A percentile compares a stretch with the other conserved stretches of the same genome.
Evolutionary conservation across 2,329 filamentous ascomycete genomes (phyloP).

Genomic region (Xenoacremonium recifei): DNA sequence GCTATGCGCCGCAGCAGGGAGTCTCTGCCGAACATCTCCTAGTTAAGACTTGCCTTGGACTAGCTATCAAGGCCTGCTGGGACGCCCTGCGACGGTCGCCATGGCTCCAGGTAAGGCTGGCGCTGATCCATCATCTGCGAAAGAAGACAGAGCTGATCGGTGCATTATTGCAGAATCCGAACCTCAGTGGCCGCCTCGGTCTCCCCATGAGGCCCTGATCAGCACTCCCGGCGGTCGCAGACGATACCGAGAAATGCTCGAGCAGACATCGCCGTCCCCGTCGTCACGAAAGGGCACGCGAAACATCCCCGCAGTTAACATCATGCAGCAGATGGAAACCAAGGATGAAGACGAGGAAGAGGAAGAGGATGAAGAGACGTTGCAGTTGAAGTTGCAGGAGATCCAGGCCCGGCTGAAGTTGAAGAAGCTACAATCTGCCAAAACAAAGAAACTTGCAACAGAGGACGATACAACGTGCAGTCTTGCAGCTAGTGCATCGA

Average conservation of each 20-base stretch:
- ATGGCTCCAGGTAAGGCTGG: slow-evolving; percentile 28
- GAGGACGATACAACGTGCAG: background rate
- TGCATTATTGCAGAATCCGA: slow-evolving; percentile 34
- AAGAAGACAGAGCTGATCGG: slow-evolving; percentile 13
- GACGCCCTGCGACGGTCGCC: slow-evolving; percentile 4
- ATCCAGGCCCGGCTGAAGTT: slow-evolving; percentile 86
- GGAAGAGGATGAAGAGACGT: slow-evolving; percentile 84
- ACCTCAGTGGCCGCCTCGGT: slow-evolving; percentile 65
- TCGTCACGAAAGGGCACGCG: slow-evolving; percentile 49
- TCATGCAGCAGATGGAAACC: slow-evolving; percentile 28
- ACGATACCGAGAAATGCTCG: slow-evolving; percentile 66
- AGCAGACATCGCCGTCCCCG: slow-evolving; percentile 65
- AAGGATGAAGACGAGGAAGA: slow-evolving; percentile 50
- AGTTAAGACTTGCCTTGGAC: slow-evolving; percentile 9
- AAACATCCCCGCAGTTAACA: slow-evolving; percentile 28
- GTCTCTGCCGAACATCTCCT: slow-evolving; percentile 14
- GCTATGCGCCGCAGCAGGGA: slow-evolving; percentile 17
- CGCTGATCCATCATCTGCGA: background rate
- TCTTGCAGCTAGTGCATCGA: too few species aligned
- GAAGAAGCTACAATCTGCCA: slow-evolving; percentile 74
- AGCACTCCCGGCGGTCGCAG: slow-evolving; percentile 77
- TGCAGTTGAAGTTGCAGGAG: slow-evolving; percentile 81
- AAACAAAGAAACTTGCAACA: slow-evolving; percentile 16
- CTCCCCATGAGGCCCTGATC: slow-evolving; percentile 62
- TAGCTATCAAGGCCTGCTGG: slow-evolving; percentile 10